phyloP scores from a whole-genome alignment of 176 grass and related monocot species.

The Areca catechu region DNA sequence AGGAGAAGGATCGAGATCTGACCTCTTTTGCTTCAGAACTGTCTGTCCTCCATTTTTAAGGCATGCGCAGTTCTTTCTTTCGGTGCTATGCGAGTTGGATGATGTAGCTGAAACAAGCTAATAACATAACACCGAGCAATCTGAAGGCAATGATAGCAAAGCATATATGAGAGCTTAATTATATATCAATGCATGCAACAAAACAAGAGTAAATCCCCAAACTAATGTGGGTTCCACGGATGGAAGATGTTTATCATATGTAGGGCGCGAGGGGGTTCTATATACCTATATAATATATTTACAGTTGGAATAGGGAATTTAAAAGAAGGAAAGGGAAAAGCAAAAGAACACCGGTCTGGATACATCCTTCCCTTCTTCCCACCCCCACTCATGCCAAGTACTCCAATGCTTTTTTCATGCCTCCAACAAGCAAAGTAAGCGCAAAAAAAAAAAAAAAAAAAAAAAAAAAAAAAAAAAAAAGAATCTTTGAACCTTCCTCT shows the following conservation, averaged over 20 bases:
- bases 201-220: slow-evolving; percentile 30
- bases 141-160: neutral
- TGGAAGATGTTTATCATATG: slow-evolving; percentile 66
- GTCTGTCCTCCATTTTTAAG: neutral
- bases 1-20: slow-evolving; percentile 8
- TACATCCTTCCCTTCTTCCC: slow-evolving; percentile 43
- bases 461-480: slow-evolving; percentile 47
- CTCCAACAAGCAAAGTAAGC: slow-evolving; percentile 29
- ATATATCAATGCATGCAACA: neutral
- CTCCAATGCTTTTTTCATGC: slow-evolving; percentile 36
- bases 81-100: neutral
- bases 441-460: slow-evolving; percentile 40
- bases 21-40: neutral
- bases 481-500: slow-evolving; percentile 1
- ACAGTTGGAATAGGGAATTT: slow-evolving; percentile 5
- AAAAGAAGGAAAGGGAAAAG: slow-evolving; percentile 1
- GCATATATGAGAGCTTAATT: slow-evolving; percentile 7
- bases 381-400: slow-evolving; percentile 25
- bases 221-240: slow-evolving; percentile 16
- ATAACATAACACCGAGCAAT: too few relatives aligned
- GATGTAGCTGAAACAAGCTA: neutral
- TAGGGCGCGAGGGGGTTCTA: slow-evolving; percentile 21
- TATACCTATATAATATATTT: slow-evolving; percentile 17
- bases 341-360: slow-evolving; percentile 18
- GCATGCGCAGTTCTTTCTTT: neutral